Conservation (phyloP, 2,329 filamentous ascomycete genomes). For the Allantophomopsis cytisporea region DNA sequence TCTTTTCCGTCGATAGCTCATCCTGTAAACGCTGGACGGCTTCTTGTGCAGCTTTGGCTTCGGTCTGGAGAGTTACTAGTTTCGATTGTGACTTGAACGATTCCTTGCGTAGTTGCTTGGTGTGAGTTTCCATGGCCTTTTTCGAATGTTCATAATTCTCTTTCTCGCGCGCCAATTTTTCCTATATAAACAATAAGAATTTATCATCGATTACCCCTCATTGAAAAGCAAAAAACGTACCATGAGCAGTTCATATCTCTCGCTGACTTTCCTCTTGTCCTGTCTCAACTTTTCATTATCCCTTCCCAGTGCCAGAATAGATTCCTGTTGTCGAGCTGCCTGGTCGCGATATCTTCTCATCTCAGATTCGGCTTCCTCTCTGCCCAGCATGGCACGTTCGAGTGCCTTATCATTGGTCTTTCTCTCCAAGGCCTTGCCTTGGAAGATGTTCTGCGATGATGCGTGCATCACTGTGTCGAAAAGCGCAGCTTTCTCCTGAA, state of each 20-base stretch:
- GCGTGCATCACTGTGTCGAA: constrained; percentile 53
- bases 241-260: constrained; percentile 56
- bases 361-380: constrained; percentile 61
- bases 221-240: constrained; percentile 30
- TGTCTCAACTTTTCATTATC: constrained; percentile 52
- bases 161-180: constrained; percentile 56
- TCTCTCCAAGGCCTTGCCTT: constrained; percentile 42
- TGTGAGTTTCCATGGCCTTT: constrained; percentile 61
- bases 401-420: constrained; percentile 52
- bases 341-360: constrained; percentile 44
- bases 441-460: constrained; percentile 15
- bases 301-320: constrained; percentile 37
- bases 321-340: constrained; percentile 32
- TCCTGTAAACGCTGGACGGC: constrained; percentile 40
- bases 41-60: constrained; percentile 47
- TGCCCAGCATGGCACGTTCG: constrained; percentile 51
- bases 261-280: constrained; percentile 50
- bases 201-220: constrained; percentile 5
- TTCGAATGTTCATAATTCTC: constrained; percentile 55
- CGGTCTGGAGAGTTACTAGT: constrained; percentile 60
- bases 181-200: constrained; percentile 27
- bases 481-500: constrained; percentile 56
- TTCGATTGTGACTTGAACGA: constrained; percentile 61
- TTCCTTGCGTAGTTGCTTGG: constrained; percentile 55
- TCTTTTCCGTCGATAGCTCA: constrained; percentile 47